Evolutionary conservation across 2,329 filamentous ascomycete genomes (phyloP).

Genomic region (Aspergillus awamori): DNA sequence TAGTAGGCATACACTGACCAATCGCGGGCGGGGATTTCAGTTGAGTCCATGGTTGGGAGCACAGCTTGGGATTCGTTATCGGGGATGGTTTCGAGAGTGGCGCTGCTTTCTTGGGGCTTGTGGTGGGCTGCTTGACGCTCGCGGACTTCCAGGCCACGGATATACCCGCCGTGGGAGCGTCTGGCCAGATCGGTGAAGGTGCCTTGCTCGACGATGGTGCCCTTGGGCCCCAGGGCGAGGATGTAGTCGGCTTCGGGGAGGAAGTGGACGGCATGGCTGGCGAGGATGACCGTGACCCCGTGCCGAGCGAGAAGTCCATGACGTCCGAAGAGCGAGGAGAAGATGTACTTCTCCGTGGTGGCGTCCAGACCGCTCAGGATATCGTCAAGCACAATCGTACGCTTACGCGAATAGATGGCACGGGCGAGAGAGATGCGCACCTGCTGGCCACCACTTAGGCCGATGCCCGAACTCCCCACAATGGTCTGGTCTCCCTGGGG

Average conservation of each 20-base stretch:
- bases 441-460: neutral
- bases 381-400: conserved; percentile 49
- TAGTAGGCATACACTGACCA: conserved; percentile 28
- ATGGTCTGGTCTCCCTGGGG: neutral
- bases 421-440: conserved; percentile 34
- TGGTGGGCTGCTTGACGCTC: neutral
- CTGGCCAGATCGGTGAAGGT: conserved; percentile 29
- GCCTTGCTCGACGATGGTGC: conserved; percentile 41
- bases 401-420: conserved; percentile 46
- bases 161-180: neutral
- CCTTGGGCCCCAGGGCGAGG: conserved; percentile 36
- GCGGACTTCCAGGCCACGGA: neutral
- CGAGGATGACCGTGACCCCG: conserved; percentile 48
- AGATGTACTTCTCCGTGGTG: conserved; percentile 42
- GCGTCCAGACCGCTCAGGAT: conserved; percentile 46
- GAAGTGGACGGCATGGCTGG: conserved; percentile 46
- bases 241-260: conserved; percentile 46
- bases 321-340: conserved; percentile 42
- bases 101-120: neutral
- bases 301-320: conserved; percentile 47
- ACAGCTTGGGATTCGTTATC: neutral
- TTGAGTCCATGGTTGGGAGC: neutral
- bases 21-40: conserved; percentile 9
- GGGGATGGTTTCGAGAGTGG: neutral
- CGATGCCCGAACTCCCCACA: neutral